A percentile compares a stretch with the other conserved stretches of the same genome.
Evolutionary conservation across 306 rosid genomes (phyloP).

Genomic region (Dryas drummondii): DNA sequence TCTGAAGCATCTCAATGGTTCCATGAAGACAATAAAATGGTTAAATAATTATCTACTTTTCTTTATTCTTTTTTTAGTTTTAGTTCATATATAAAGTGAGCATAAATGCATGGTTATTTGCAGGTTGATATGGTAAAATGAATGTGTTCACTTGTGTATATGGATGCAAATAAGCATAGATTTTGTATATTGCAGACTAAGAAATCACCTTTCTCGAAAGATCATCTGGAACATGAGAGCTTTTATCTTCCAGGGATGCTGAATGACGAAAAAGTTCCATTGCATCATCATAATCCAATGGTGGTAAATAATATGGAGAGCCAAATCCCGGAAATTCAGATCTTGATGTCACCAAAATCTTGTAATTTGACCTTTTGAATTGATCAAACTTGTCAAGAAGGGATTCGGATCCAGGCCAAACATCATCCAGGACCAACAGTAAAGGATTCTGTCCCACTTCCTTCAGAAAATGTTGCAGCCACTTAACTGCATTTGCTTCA

Average conservation of each 20-base stretch:
- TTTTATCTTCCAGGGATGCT: slow-evolving; percentile 35
- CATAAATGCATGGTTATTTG: slow-evolving; percentile 4
- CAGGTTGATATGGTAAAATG: slow-evolving; percentile 8
- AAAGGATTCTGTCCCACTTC: slow-evolving; percentile 24
- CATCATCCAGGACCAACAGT: slow-evolving; percentile 61
- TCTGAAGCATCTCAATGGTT: slow-evolving; percentile 19
- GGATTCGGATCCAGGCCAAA: slow-evolving; percentile 39
- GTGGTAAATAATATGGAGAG: slow-evolving; percentile 20
- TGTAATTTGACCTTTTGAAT: slow-evolving; percentile 33
- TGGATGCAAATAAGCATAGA: background rate
- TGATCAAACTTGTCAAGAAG: slow-evolving; percentile 47
- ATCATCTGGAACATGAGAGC: slow-evolving; percentile 26
- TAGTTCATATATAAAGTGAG: background rate
- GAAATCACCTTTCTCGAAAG: slow-evolving; percentile 18
- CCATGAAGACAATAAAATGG: background rate
- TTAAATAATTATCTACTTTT: background rate
- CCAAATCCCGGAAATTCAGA: slow-evolving; percentile 37
- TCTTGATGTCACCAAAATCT: slow-evolving; percentile 66
- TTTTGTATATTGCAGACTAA: slow-evolving; percentile 10
- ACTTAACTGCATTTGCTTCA: slow-evolving; percentile 27
- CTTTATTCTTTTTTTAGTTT: background rate
- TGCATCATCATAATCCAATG: slow-evolving; percentile 44
- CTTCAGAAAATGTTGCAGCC: slow-evolving; percentile 37
- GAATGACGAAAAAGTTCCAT: slow-evolving; percentile 38
- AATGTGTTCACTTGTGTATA: background rate